Base-by-base conservation (phyloP, 2,329 filamentous ascomycete species). In the Elsinoe necatrix region DNA sequence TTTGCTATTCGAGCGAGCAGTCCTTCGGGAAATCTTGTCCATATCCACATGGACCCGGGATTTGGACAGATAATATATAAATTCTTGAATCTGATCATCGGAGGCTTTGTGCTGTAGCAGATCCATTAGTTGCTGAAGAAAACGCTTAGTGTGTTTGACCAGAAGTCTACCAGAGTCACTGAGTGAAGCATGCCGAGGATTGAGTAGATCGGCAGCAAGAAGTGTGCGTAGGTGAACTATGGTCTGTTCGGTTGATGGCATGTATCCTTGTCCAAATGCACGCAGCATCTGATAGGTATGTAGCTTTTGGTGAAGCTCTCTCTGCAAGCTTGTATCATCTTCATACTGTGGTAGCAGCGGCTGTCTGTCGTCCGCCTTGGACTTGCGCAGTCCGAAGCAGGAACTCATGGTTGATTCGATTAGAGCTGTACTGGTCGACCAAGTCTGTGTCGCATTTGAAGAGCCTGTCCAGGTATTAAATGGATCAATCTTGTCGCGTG, bases 201-300 rank as follows among this genome's bases (percentile, higher is more conserved):
- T 92, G 58, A 96, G 77, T 16, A 93, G 67, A 63, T 92, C 86
- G 31, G 87, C 84, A 3, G 87, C 82, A 7, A 95, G 77, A 1
- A 96, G 73, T 1, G 85, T 88, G 62, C 89, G 83, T 2, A 97
- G 75, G 62, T 95, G 90, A 68, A 85, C 76, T 64, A 93, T 86
- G 63, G 80, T 68, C 69, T 97, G 92, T 63, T 93, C 85, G 9
- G 87, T 96, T 4, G 89, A 93, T 47, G 92, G 92, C 86, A 97
- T 91, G 71, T 84, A 96, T 4, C 92, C 92, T 65, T 88, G 82
- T 1, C 81, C 81, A 8, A 96, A 70, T 56, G 92, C 92, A 55
- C 87, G 81, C 25, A 90, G 69, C 86, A 95, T 95, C 76, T 95
- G 89, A 68, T 95, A 96, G 23, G 85, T 85, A 72, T 95, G 92